phyloP scores from a whole-genome alignment of 2,329 filamentous ascomycete species.

The Diaporthe citri region DNA sequence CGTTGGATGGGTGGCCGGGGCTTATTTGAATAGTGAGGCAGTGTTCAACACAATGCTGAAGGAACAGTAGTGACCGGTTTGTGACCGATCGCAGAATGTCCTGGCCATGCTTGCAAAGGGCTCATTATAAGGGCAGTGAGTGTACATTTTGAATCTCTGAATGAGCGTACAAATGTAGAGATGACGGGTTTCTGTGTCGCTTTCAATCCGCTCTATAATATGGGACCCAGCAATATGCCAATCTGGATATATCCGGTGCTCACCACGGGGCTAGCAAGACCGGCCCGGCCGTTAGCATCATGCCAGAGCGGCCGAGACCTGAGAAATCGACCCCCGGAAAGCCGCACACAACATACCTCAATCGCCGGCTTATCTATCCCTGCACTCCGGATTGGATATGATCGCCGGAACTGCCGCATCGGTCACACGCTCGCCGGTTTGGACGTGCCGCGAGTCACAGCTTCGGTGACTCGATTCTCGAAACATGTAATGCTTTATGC shows the following conservation, averaged over 20 bases:
- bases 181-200: no score
- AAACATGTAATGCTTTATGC: not conserved
- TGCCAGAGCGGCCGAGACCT: not conserved
- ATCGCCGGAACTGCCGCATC: conserved; percentile 6
- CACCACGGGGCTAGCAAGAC: not conserved
- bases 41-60: not conserved
- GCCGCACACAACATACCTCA: not conserved
- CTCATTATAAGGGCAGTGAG: not conserved
- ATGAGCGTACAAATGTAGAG: fast-evolving
- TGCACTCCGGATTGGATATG: not conserved
- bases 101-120: fast-evolving
- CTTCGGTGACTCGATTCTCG: no score
- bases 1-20: conserved; percentile 37
- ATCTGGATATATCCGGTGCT: no score
- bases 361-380: not conserved
- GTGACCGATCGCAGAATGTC: not conserved
- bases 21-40: not conserved
- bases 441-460: not conserved
- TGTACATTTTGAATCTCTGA: no score
- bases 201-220: no score
- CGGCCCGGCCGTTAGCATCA: not conserved
- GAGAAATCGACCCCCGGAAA: not conserved
- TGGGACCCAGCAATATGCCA: no score
- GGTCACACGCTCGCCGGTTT: not conserved
- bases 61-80: no score